Percentiles rank a stretch among this genome's conserved stretches.
Evolutionary conservation across 139 green algal genomes (phyloP).

Genomic region (Chlamydomonas incerta): DNA sequence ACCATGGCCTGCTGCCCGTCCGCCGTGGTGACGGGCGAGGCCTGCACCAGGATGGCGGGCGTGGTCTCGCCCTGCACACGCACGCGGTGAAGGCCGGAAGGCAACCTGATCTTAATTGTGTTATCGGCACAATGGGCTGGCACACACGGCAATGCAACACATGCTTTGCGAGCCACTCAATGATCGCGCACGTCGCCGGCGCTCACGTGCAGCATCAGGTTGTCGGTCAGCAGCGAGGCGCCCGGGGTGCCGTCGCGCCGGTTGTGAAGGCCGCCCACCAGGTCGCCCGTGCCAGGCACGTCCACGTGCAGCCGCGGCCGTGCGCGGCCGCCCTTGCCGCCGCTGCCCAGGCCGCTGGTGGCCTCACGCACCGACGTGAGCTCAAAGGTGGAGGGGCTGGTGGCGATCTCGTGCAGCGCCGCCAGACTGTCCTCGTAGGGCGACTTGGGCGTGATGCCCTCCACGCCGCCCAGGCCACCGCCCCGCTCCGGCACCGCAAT

Average conservation of each 20-base stretch:
- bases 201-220: conserved; percentile 24
- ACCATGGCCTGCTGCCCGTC: conserved; percentile 31
- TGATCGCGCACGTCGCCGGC: too few species aligned
- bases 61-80: conserved; percentile 28
- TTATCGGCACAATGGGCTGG: too few species aligned
- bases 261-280: background rate
- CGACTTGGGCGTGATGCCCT: conserved; percentile 42
- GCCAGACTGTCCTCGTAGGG: conserved; percentile 57
- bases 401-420: conserved; percentile 59
- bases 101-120: too few species aligned
- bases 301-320: conserved; percentile 36
- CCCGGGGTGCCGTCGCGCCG: conserved; percentile 9
- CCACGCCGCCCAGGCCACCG: background rate
- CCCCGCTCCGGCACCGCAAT: background rate
- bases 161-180: too few species aligned
- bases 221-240: conserved; percentile 5
- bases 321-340: background rate
- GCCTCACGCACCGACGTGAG: conserved; percentile 12
- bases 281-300: conserved; percentile 7
- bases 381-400: conserved; percentile 44
- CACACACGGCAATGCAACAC: too few species aligned
- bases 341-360: background rate
- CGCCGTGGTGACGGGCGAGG: conserved; percentile 16
- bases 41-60: conserved; percentile 36
- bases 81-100: background rate